Conservation (phyloP, 352 stramenopile genomes). For the Aphanomyces invadans region DNA sequence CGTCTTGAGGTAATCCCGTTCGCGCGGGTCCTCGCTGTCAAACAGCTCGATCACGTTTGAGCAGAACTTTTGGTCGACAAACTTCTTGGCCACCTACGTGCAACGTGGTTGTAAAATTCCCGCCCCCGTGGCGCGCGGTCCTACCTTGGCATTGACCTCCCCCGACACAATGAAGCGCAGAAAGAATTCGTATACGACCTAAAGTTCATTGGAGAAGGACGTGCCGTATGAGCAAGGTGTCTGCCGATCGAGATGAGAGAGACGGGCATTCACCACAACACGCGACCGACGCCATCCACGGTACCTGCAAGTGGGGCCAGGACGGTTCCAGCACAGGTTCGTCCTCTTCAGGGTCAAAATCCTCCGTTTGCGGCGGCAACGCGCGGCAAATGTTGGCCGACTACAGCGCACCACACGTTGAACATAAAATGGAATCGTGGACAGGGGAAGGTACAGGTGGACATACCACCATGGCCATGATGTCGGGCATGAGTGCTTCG, state of each 20-base stretch:
- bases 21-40: slow-evolving; percentile 94
- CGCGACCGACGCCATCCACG: too few relatives aligned
- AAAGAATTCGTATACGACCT: slow-evolving; percentile 99
- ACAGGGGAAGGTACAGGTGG: too few relatives aligned
- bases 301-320: slow-evolving; percentile 93
- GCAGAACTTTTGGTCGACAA: slow-evolving; percentile 97
- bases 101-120: neutral
- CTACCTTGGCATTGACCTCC: slow-evolving; percentile 95
- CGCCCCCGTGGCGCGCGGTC: neutral
- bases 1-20: slow-evolving; percentile 99
- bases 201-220: too few relatives aligned
- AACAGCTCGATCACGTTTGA: slow-evolving; percentile 92
- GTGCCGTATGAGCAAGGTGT: too few relatives aligned
- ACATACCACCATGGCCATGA: slow-evolving; percentile 87
- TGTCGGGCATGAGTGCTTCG: slow-evolving; percentile 93
- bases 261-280: too few relatives aligned
- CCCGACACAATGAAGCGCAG: slow-evolving; percentile 95
- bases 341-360: slow-evolving; percentile 99
- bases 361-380: slow-evolving; percentile 89
- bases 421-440: too few relatives aligned
- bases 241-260: too few relatives aligned
- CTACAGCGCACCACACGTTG: too few relatives aligned
- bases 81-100: slow-evolving; percentile 89
- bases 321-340: slow-evolving; percentile 94
- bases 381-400: slow-evolving; percentile 93